phyloP scores from a whole-genome alignment of 257 asterid genomes.

The Nicotiana benthamiana region DNA sequence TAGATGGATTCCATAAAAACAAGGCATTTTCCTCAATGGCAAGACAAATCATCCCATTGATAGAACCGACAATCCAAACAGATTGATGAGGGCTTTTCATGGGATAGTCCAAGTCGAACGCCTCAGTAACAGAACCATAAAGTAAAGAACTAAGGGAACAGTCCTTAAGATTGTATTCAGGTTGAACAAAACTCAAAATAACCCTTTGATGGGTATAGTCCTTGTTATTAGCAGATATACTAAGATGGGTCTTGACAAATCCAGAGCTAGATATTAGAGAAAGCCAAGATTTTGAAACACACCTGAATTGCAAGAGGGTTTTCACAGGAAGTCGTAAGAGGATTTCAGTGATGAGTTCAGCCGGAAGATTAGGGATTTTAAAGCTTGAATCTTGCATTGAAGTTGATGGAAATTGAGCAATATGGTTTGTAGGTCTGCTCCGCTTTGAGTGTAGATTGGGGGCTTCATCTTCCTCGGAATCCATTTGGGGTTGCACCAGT shows the following conservation, averaged over 20 bases:
- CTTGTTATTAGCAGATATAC: no score
- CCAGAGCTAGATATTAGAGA: constrained; percentile 27
- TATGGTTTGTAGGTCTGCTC: not conserved
- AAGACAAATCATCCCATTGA: constrained; percentile 42
- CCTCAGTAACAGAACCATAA: constrained; percentile 13
- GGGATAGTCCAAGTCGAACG: constrained; percentile 7
- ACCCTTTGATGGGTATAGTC: not conserved
- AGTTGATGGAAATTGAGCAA: not conserved
- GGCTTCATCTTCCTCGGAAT: not conserved
- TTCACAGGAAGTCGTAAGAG: constrained; percentile 36
- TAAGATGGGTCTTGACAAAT: constrained; percentile 11
- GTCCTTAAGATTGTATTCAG: not conserved
- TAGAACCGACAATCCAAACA: constrained; percentile 31
- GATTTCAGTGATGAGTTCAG: constrained; percentile 38
- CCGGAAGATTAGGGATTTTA: constrained; percentile 19
- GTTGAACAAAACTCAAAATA: not conserved
- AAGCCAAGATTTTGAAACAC: constrained; percentile 15
- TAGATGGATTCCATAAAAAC: constrained; percentile 41
- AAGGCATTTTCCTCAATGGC: constrained; percentile 11
- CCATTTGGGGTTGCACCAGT: not conserved
- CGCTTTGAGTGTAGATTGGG: not conserved
- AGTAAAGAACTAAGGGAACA: constrained; percentile 26
- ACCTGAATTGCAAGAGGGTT: constrained; percentile 33
- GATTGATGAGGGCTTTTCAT: not conserved
- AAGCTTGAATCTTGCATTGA: no score